A percentile compares a stretch with the other conserved stretches of the same genome.
phyloP scores from a whole-genome alignment of 306 rosid genomes.

The Lupinus albus region DNA sequence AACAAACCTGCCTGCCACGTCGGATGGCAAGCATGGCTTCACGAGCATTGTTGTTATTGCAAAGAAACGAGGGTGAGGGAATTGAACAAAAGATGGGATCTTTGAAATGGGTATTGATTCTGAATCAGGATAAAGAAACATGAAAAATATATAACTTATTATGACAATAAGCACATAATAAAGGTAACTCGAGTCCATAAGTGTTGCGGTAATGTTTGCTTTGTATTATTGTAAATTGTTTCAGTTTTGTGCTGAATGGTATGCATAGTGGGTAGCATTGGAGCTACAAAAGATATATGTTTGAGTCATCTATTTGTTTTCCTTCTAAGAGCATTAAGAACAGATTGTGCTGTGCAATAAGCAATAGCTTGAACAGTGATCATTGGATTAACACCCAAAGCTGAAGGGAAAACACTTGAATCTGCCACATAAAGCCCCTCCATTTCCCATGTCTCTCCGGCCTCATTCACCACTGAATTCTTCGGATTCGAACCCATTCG shows the following conservation, averaged over 20 bases:
- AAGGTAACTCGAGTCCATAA: too few species aligned
- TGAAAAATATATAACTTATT: too few species aligned
- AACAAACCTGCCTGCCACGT: too few species aligned
- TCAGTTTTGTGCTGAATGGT: conserved; percentile 29
- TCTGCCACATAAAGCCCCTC: conserved; percentile 78
- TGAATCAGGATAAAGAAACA: too few species aligned
- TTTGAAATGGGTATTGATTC: too few species aligned
- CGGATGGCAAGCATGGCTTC: too few species aligned
- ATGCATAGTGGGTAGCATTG: conserved; percentile 19
- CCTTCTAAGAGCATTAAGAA: conserved; percentile 61
- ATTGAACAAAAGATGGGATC: too few species aligned
- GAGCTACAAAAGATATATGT: conserved; percentile 7
- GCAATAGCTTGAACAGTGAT: conserved; percentile 81
- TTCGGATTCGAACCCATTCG: conserved; percentile 64
- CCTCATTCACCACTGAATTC: conserved; percentile 64
- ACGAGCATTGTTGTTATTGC: too few species aligned
- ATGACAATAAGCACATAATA: too few species aligned
- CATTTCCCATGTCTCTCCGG: conserved; percentile 84
- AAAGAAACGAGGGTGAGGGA: too few species aligned
- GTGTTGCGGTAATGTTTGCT: too few species aligned
- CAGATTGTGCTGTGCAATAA: conserved; percentile 82
- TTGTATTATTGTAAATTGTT: too few species aligned
- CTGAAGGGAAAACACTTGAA: conserved; percentile 82
- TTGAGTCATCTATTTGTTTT: conserved; percentile 40
- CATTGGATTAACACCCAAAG: conserved; percentile 88